Percentiles rank a stretch among this genome's conserved stretches.
Evolutionary conservation across 371 early-diverging fungal species (phyloP).

Genomic region (Choanephora cucurbitarum): DNA sequence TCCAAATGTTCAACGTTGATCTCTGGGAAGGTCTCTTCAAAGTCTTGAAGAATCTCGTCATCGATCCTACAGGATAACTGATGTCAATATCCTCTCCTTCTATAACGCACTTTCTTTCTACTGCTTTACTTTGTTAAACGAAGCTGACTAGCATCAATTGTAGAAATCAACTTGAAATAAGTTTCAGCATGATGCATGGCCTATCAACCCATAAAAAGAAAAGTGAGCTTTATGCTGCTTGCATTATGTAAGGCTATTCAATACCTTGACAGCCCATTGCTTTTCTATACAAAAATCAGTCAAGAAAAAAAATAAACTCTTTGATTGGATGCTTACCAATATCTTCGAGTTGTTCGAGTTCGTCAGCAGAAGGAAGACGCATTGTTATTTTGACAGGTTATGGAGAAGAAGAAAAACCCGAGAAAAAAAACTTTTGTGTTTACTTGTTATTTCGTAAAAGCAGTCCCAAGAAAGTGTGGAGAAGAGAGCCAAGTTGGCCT

Average conservation of each 20-base stretch:
- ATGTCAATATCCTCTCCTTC: background rate
- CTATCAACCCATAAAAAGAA: slow-evolving; percentile 14
- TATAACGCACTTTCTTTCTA: background rate
- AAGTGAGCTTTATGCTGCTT: slow-evolving; percentile 1
- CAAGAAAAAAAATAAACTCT: background rate
- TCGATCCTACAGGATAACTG: slow-evolving; percentile 62
- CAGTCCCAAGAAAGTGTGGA: too few relatives aligned
- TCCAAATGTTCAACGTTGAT: slow-evolving; percentile 63
- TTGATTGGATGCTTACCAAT: slow-evolving; percentile 55
- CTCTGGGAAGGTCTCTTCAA: slow-evolving; percentile 74
- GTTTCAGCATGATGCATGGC: slow-evolving; percentile 94
- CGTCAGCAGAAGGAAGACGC: slow-evolving; percentile 77
- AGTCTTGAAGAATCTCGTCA: slow-evolving; percentile 80
- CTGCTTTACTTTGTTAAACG: slow-evolving; percentile 80
- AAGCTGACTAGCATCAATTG: slow-evolving; percentile 69
- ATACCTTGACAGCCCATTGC: slow-evolving; percentile 90
- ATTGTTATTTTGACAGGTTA: slow-evolving; percentile 32
- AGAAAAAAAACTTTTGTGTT: slow-evolving; percentile 8
- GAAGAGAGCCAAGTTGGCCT: too few relatives aligned
- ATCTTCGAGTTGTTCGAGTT: slow-evolving; percentile 77
- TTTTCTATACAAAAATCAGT: slow-evolving; percentile 57
- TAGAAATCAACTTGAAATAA: slow-evolving; percentile 78
- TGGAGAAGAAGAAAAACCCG: background rate
- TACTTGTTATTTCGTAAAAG: background rate
- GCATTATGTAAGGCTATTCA: background rate